Percentiles rank a stretch among this genome's conserved stretches.
phyloP scores from a whole-genome alignment of 2,329 filamentous ascomycete species.

The Ophiocordyceps camponoti-saundersi region DNA sequence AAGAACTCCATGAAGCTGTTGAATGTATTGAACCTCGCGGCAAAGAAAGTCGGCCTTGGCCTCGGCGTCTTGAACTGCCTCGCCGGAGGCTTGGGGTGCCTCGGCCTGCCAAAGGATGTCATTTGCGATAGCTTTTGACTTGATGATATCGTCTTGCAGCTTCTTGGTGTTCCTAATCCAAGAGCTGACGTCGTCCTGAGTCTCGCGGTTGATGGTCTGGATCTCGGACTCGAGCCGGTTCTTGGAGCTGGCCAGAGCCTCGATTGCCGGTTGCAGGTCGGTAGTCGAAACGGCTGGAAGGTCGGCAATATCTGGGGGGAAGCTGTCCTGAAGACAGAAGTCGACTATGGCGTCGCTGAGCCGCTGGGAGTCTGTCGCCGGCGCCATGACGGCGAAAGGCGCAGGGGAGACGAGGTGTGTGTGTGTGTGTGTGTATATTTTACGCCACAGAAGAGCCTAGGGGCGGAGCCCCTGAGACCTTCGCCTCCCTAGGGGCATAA shows the following conservation, averaged over 20 bases:
- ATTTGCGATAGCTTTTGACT: constrained; percentile 61
- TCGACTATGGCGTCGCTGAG: constrained; percentile 22
- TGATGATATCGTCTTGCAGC: constrained; percentile 71
- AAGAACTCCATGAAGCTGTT: constrained; percentile 35
- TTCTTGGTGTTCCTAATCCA: constrained; percentile 78
- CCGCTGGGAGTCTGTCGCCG: constrained; percentile 11
- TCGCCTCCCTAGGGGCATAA: too few species aligned
- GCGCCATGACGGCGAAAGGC: constrained; percentile 11
- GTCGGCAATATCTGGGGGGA: constrained; percentile 21
- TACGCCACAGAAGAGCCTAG: too few species aligned
- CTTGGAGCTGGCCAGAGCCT: constrained; percentile 18
- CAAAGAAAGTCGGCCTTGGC: constrained; percentile 38
- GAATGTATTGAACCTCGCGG: constrained; percentile 40
- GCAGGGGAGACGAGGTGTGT: not conserved
- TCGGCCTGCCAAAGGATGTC: constrained; percentile 69
- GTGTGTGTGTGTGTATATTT: not conserved
- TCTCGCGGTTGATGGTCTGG: constrained; percentile 57
- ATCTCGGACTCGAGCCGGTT: constrained; percentile 42
- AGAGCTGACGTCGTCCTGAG: constrained; percentile 60
- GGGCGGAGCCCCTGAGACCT: too few species aligned
- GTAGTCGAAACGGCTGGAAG: constrained; percentile 19
- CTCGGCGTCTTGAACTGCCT: constrained; percentile 33
- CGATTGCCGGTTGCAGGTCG: constrained; percentile 21
- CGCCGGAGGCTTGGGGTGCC: constrained; percentile 35
- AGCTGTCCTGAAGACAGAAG: constrained; percentile 22